Evolutionary conservation across 331 rosid species (phyloP).

Genomic region (Phaseolus coccineus): DNA sequence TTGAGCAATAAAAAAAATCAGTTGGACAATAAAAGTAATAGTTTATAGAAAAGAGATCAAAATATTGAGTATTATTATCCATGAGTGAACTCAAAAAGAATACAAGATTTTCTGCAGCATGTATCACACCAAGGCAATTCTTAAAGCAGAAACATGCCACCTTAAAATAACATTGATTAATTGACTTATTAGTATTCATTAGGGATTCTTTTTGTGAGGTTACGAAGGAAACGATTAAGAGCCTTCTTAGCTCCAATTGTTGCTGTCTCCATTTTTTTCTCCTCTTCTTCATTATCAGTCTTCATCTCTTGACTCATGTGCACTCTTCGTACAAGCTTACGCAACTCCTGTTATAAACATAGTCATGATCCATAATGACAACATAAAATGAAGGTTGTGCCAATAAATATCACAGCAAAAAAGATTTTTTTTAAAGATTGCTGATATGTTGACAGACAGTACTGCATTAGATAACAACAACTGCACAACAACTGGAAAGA

Average conservation of each 20-base stretch:
- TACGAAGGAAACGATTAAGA: conserved; percentile 74
- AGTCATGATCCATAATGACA: conserved; percentile 14
- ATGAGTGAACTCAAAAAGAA: conserved; percentile 24
- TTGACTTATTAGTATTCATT: conserved; percentile 39
- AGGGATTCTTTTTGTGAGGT: conserved; percentile 62
- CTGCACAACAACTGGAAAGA: too few relatives aligned
- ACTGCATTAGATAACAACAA: too few relatives aligned
- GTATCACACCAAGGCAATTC: neutral
- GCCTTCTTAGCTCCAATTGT: conserved; percentile 59
- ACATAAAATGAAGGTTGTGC: neutral
- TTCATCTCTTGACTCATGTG: conserved; percentile 57
- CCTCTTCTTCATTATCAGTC: conserved; percentile 54
- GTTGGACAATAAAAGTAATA: neutral
- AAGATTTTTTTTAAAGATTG: too few relatives aligned
- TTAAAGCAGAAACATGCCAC: neutral
- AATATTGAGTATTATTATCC: neutral
- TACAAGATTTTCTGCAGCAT: conserved; percentile 7
- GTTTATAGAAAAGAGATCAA: neutral
- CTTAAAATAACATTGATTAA: conserved; percentile 21
- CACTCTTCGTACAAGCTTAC: conserved; percentile 77
- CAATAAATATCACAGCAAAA: neutral
- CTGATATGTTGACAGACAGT: too few relatives aligned
- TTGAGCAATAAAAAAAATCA: neutral
- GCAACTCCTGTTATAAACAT: conserved; percentile 70
- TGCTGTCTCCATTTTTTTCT: conserved; percentile 52